Conservation (phyloP, 2,329 filamentous ascomycete species). For the Falciphora oryzae region DNA sequence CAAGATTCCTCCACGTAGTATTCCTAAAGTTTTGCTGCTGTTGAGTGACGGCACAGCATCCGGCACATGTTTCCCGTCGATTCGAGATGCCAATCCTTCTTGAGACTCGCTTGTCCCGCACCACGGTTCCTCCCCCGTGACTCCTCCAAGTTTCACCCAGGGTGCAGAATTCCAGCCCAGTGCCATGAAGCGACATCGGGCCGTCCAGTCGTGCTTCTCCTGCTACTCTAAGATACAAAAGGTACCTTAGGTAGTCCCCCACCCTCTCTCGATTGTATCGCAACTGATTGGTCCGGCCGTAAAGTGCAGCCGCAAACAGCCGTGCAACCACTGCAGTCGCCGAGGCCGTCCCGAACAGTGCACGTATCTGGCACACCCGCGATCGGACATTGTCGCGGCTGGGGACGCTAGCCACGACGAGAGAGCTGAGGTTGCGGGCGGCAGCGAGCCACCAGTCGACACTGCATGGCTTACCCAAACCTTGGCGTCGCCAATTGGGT, state of each 20-base stretch:
- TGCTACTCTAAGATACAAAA: constrained; percentile 1
- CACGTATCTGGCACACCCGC: constrained; percentile 1
- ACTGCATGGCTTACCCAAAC: neutral
- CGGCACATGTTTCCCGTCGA: no score
- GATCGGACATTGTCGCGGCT: neutral
- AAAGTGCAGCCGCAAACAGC: neutral
- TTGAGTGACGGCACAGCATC: no score
- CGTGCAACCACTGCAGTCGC: constrained; percentile 1
- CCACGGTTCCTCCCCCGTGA: no score
- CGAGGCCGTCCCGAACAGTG: neutral
- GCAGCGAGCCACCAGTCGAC: neutral
- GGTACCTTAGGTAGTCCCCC: neutral
- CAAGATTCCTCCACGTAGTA: no score
- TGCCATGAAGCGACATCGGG: neutral
- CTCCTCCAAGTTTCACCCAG: no score
- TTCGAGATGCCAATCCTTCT: no score
- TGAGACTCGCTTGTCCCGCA: no score
- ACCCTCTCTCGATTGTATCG: neutral
- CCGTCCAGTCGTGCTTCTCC: neutral
- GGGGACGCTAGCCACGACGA: neutral
- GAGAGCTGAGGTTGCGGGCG: neutral
- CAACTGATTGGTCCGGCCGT: no score
- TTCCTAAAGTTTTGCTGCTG: no score
- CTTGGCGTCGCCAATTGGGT: neutral
- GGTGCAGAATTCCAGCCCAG: no score